A percentile compares a stretch with the other conserved stretches of the same genome.
These are phyloP conservation scores for Mycosphaerella sp. DNA, from an alignment of 2,329 filamentous ascomycete species.

Conservation along the genomic window DNA sequence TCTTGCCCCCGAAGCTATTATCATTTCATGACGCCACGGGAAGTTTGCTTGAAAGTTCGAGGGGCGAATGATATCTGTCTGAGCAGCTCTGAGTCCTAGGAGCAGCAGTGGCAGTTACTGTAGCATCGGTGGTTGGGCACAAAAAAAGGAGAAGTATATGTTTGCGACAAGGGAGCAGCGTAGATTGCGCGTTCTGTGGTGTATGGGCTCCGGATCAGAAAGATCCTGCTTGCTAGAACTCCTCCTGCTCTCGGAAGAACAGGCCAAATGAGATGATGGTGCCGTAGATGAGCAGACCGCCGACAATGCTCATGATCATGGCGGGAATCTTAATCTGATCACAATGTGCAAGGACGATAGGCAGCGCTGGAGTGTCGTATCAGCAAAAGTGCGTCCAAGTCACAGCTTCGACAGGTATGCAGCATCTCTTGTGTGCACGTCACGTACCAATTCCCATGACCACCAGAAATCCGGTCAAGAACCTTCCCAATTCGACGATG, in stretches of 20 bases:
- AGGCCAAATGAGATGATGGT: conserved; percentile 97
- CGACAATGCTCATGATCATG: conserved; percentile 91
- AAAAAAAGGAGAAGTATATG: background rate
- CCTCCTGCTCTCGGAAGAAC: conserved; percentile 97
- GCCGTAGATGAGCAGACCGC: conserved; percentile 89
- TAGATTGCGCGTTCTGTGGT: conserved; percentile 2
- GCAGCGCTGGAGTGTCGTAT: conserved; percentile 58
- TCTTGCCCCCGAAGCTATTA: background rate
- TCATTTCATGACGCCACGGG: background rate
- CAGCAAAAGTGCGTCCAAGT: background rate
- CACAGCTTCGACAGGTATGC: background rate
- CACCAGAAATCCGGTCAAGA: conserved; percentile 90
- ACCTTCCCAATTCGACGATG: conserved; percentile 86
- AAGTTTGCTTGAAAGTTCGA: background rate
- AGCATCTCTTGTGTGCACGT: background rate
- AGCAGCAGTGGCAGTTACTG: background rate
- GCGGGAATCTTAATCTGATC: conserved; percentile 74
- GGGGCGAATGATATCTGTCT: background rate
- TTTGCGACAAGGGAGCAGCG: background rate
- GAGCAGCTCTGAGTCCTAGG: background rate
- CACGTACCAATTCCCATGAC: conserved; percentile 92
- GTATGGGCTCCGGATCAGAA: background rate
- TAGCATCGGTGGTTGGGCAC: background rate
- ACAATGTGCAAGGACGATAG: conserved; percentile 79
- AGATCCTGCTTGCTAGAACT: conserved; percentile 56